These are phyloP conservation scores for Pseudognaphalium luteoalbum DNA, from an alignment of 129 eudicot genomes.

Conservation along the genomic window DNA sequence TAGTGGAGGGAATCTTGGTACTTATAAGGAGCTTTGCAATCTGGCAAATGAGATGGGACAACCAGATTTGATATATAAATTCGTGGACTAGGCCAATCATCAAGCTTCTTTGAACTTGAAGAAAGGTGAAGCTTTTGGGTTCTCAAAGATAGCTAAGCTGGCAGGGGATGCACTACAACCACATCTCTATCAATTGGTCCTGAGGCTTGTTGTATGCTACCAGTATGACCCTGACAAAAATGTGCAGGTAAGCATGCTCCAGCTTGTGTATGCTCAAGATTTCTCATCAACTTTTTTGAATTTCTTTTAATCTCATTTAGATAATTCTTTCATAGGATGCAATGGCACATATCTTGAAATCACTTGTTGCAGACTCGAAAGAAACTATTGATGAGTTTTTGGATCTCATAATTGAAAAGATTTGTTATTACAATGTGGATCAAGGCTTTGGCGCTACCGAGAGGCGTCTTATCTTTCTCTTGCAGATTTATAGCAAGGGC, in stretches of 20 bases:
- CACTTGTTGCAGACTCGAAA: slow-evolving; percentile 57
- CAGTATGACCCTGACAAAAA: slow-evolving; percentile 98
- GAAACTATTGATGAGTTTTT: too few species aligned
- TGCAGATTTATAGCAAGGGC: too few species aligned
- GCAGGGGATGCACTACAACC: slow-evolving; percentile 97
- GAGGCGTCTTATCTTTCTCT: too few species aligned
- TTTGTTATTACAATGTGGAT: too few species aligned
- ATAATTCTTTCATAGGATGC: slow-evolving; percentile 60
- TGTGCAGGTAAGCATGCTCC: slow-evolving; percentile 66
- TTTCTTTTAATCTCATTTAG: neutral
- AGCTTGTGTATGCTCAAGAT: neutral
- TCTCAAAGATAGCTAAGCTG: slow-evolving; percentile 91
- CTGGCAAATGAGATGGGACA: too few species aligned
- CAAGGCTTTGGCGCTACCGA: too few species aligned
- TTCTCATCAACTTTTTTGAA: neutral
- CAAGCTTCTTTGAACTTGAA: slow-evolving; percentile 17
- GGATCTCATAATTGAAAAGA: too few species aligned
- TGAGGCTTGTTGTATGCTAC: slow-evolving; percentile 80
- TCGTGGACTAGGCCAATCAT: too few species aligned
- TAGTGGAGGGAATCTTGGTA: slow-evolving; percentile 88
- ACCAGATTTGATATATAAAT: too few species aligned
- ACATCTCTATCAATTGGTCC: slow-evolving; percentile 64
- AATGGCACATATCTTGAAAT: slow-evolving; percentile 95
- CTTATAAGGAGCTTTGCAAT: slow-evolving; percentile 94
- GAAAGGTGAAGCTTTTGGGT: slow-evolving; percentile 98